Evolutionary conservation across 1,284 basidiomycete species (phyloP), one percentile per base, ranked within the genome.

Genomic region (Ustilago nuda): DNA sequence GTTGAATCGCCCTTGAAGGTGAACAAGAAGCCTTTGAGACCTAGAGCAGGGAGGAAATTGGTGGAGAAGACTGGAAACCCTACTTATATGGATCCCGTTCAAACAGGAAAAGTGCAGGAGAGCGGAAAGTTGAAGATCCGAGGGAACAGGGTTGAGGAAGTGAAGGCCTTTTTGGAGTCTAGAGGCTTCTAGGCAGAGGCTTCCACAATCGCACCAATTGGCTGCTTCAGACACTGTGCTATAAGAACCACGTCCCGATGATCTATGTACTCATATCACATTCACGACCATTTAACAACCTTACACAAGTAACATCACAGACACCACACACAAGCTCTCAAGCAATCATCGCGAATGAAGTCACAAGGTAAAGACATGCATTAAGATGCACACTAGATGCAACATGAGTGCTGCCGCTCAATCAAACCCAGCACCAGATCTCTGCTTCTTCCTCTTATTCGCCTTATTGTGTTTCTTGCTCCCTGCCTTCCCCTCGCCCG

Each of bases 391-490:
- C n/a, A 50, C 30, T 11, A 50, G 23, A 27, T 8, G n/a, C 8
- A 41, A 41, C 23, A 27, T 17, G 39, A 41, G 6, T 41, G 1
- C 15, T 17, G 11, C 13, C 9, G 19, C 3, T 39, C 46, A 78
- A 39, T 78, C 76, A 48, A 78, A 73, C 3, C 77, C 79, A n/a
- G 77, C 79, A n/a, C 81, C 82, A 17, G 73, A 78, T 27, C 81
- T 59, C 61, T 82, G 78, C 72, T 82, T 82, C 61, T 75, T 71
- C 30, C 82, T 65, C 88, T 89, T 93, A 91, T 87, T 89, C 82
- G 91, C 92, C 88, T 95, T 98, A 88, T 94, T 93, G 81, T 93
- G 92, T 86, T 94, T 95, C 88, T 97, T 98, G 23, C 90, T 90
- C 9, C 86, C 84, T 50, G 87, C 85, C 61, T 86, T 89, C 50